Percentiles rank a stretch among this genome's conserved stretches.
These are phyloP conservation scores for Fusarium fujikuroi DNA, from an alignment of 2,329 filamentous ascomycete species.

Conservation along the genomic window DNA sequence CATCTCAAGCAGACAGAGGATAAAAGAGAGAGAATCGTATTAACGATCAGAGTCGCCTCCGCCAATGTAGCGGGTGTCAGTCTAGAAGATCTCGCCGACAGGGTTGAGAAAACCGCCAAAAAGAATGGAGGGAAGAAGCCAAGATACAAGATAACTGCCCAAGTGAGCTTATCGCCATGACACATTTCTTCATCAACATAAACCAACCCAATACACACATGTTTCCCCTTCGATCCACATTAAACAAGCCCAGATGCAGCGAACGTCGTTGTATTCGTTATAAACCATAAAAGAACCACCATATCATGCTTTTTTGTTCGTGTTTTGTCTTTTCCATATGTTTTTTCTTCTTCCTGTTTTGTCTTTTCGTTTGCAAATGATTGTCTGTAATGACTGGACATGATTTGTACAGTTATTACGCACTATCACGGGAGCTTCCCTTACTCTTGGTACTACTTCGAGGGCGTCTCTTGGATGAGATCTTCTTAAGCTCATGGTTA, in stretches of 20 bases:
- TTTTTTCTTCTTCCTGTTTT: constrained; percentile 20
- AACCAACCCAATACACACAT: constrained; percentile 24
- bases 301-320: constrained; percentile 17
- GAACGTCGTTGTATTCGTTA: constrained; percentile 36
- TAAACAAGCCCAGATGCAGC: constrained; percentile 11
- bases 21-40: constrained; percentile 52
- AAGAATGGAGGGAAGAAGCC: constrained; percentile 46
- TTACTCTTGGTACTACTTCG: constrained; percentile 44
- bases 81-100: constrained; percentile 48
- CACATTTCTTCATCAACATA: constrained; percentile 29
- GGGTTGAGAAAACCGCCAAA: constrained; percentile 50
- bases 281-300: constrained; percentile 22
- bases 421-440: constrained; percentile 42
- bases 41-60: constrained; percentile 50
- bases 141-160: constrained; percentile 49
- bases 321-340: constrained; percentile 16
- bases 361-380: constrained; percentile 13
- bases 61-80: constrained; percentile 47
- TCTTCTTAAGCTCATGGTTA: constrained; percentile 54
- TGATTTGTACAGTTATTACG: constrained; percentile 19
- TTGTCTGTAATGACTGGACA: constrained; percentile 35
- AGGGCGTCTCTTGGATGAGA: constrained; percentile 49
- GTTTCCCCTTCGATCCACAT: constrained; percentile 16
- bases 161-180: constrained; percentile 43
- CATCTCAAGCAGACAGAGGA: constrained; percentile 43